phyloP scores from a whole-genome alignment of 306 rosid genomes.

The Vachellia collinsii region DNA sequence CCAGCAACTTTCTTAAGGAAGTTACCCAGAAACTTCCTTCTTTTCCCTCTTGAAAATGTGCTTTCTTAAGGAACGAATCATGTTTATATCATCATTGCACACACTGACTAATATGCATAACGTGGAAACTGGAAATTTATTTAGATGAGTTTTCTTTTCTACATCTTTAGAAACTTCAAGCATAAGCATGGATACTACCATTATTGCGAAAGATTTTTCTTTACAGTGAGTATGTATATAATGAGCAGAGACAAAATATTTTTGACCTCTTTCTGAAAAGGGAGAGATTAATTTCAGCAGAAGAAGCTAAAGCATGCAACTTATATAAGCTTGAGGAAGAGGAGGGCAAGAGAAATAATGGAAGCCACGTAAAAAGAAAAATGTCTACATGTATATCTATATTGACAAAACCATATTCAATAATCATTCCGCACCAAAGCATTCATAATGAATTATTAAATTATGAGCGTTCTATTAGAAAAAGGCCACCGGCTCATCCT shows the following conservation, averaged over 20 bases:
- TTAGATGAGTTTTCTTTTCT: background rate
- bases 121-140: conserved; percentile 18
- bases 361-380: background rate
- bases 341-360: background rate
- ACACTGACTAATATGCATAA: background rate
- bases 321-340: background rate
- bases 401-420: too few relatives aligned
- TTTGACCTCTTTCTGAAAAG: conserved; percentile 13
- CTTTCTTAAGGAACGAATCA: too few relatives aligned
- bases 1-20: too few relatives aligned
- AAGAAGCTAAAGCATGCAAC: background rate
- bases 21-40: too few relatives aligned
- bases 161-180: background rate
- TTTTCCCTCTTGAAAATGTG: too few relatives aligned
- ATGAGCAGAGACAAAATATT: conserved; percentile 5
- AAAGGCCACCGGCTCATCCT: too few relatives aligned
- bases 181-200: background rate
- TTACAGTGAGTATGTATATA: too few relatives aligned
- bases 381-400: too few relatives aligned
- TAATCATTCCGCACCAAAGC: too few relatives aligned
- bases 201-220: background rate
- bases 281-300: background rate
- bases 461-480: too few relatives aligned
- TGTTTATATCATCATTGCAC: background rate
- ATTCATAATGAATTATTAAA: too few relatives aligned